Percentiles rank a stretch among this genome's conserved stretches.
Evolutionary conservation across 441 rosid species (phyloP).

Genomic region (Arabidopsis lyrata): DNA sequence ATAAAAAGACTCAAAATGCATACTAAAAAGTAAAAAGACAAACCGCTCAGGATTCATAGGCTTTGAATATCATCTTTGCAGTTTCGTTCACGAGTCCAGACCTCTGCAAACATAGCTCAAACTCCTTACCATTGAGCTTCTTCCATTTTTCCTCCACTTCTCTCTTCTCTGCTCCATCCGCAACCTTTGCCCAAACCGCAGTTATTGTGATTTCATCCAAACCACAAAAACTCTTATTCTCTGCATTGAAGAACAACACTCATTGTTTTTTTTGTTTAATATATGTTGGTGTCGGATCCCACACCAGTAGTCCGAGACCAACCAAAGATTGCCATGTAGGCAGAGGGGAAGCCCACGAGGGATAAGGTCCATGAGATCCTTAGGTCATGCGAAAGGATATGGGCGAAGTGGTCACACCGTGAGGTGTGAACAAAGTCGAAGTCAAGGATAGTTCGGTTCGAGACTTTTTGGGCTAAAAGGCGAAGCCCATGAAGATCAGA

Average conservation of each 20-base stretch:
- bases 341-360: too few relatives aligned
- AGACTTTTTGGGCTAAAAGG: too few relatives aligned
- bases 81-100: conserved; percentile 10
- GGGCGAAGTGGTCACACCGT: too few relatives aligned
- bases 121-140: conserved; percentile 34
- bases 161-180: conserved; percentile 37
- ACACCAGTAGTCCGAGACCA: too few relatives aligned
- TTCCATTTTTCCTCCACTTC: conserved; percentile 34
- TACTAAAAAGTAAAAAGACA: conserved; percentile 7
- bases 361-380: too few relatives aligned
- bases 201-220: conserved; percentile 26
- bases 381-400: too few relatives aligned
- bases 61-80: conserved; percentile 35
- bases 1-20: neutral
- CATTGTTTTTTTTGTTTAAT: too few relatives aligned
- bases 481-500: too few relatives aligned
- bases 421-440: too few relatives aligned
- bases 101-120: conserved; percentile 33
- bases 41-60: conserved; percentile 22
- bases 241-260: conserved; percentile 18
- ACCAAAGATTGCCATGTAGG: too few relatives aligned
- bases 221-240: neutral
- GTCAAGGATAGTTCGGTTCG: too few relatives aligned
- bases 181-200: conserved; percentile 29
- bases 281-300: too few relatives aligned